These are phyloP conservation scores for Hordeum pubiflorum DNA, from an alignment of 202 grass and related monocot genomes.

Conservation along the genomic window DNA sequence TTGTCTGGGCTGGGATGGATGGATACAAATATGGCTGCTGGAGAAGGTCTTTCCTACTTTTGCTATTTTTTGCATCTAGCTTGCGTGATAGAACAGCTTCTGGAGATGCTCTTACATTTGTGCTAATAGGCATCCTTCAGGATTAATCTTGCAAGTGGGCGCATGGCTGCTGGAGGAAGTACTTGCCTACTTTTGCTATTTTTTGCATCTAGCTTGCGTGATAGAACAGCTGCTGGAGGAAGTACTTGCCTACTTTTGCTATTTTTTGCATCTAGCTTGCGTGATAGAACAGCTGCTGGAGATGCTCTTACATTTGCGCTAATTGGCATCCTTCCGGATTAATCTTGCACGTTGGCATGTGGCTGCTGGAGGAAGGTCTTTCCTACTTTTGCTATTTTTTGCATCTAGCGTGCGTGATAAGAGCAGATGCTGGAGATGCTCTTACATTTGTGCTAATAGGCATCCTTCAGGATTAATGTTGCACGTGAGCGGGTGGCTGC, in stretches of 20 bases:
- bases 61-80: background rate
- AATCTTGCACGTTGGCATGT: background rate
- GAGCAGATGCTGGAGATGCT: background rate
- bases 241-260: background rate
- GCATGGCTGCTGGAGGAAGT: background rate
- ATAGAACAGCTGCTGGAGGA: background rate
- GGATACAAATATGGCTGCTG: background rate
- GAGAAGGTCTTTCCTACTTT: background rate
- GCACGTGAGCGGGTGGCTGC: background rate
- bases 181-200: background rate
- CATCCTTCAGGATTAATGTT: background rate
- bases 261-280: background rate
- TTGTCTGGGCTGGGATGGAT: background rate
- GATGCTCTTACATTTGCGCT: background rate
- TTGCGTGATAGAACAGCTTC: background rate
- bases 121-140: background rate
- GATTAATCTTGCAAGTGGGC: background rate
- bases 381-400: background rate
- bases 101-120: background rate
- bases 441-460: background rate
- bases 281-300: background rate
- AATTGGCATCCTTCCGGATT: background rate
- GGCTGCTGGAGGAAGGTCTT: background rate
- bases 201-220: background rate
- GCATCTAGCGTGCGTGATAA: background rate